phyloP scores from a whole-genome alignment of 2,329 filamentous ascomycete species.

The Sclerotinia nivalis region DNA sequence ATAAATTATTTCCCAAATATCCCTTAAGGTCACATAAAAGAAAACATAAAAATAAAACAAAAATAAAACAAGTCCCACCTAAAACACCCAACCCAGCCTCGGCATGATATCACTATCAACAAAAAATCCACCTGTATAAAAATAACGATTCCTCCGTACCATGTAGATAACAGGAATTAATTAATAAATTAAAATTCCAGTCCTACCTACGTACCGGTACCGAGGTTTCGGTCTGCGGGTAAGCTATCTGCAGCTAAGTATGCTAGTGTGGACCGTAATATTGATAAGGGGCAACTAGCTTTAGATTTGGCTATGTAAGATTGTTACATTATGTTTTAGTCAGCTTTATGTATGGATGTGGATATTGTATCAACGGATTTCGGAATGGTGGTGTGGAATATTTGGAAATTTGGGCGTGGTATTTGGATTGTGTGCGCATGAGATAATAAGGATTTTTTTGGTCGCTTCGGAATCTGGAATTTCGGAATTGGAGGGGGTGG shows the following conservation, averaged over 20 bases:
- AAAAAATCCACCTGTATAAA: neutral
- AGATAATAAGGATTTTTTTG: neutral
- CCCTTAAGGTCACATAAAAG: neutral
- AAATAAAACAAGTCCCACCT: neutral
- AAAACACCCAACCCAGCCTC: neutral
- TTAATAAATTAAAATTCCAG: no score
- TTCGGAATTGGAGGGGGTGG: neutral
- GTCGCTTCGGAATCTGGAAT: neutral
- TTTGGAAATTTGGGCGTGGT: neutral
- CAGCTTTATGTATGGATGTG: neutral
- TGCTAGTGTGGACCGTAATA: neutral
- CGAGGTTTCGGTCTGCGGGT: neutral
- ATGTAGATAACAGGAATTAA: no score
- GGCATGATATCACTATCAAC: neutral
- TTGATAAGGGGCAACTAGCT: neutral
- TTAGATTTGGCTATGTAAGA: neutral
- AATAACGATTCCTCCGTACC: no score
- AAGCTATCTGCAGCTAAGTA: neutral
- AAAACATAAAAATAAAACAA: neutral
- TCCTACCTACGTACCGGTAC: no score
- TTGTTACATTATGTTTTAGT: neutral
- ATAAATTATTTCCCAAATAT: no score
- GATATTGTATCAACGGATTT: neutral
- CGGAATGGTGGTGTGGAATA: neutral
- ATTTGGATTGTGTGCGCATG: no score